Conservation (phyloP, 345 rosid species). For the Aethionema arabicum region DNA sequence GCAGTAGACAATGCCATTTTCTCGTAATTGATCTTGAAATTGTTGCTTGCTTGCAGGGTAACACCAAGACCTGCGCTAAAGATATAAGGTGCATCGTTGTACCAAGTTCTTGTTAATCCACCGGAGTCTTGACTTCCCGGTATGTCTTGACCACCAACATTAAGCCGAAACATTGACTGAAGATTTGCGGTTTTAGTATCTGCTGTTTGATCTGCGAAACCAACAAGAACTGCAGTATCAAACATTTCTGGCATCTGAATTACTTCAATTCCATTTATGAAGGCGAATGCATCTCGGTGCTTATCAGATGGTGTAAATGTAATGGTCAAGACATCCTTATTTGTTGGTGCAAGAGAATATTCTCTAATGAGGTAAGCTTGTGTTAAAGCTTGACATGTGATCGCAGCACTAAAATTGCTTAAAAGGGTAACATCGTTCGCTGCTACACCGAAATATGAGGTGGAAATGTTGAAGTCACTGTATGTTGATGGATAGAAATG, state of each 20-base stretch:
- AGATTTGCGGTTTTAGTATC: conserved; percentile 44
- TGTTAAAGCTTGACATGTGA: conserved; percentile 68
- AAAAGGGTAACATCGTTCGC: conserved; percentile 54
- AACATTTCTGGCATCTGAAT: conserved; percentile 56
- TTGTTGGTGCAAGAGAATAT: conserved; percentile 51
- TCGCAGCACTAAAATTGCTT: conserved; percentile 68
- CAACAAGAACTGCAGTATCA: conserved; percentile 49
- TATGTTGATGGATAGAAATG: conserved; percentile 71
- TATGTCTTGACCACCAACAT: conserved; percentile 68
- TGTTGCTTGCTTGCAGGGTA: conserved; percentile 17
- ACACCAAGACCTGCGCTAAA: conserved; percentile 54
- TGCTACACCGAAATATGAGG: conserved; percentile 58
- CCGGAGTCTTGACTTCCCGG: conserved; percentile 56
- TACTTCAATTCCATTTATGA: conserved; percentile 75
- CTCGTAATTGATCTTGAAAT: conserved; percentile 39
- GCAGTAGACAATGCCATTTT: conserved; percentile 45
- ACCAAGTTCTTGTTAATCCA: conserved; percentile 64
- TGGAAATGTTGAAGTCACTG: conserved; percentile 40
- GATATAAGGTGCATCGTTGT: conserved; percentile 59
- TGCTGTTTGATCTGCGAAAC: conserved; percentile 40
- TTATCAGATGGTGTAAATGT: conserved; percentile 54
- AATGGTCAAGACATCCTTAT: conserved; percentile 39
- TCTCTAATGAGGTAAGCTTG: conserved; percentile 68
- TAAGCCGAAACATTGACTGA: conserved; percentile 65
- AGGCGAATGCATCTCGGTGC: conserved; percentile 48